Percentiles rank a stretch among this genome's conserved stretches.
These are phyloP conservation scores for Paraurostyla sp. DNA, from an alignment of 73 alveolate species.

Conservation along the genomic window DNA sequence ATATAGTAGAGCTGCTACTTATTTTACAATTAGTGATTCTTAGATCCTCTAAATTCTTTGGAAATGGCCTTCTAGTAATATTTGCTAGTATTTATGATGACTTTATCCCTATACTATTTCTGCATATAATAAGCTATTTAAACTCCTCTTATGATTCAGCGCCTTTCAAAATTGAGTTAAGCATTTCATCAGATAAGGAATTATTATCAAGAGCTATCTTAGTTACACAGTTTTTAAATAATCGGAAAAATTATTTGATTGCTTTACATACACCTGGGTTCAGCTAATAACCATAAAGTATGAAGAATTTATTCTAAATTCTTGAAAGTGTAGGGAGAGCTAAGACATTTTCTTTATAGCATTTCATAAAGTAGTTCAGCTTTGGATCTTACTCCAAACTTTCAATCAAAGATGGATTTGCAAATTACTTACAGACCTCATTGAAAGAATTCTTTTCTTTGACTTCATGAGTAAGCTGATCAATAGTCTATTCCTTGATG, in stretches of 20 bases:
- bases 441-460: not conserved
- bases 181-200: not conserved
- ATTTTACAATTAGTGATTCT: conserved; percentile 39
- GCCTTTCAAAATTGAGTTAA: conserved; percentile 11
- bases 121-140: not conserved
- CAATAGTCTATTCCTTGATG: conserved; percentile 19
- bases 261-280: conserved; percentile 39
- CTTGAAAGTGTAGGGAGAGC: conserved; percentile 46
- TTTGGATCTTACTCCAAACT: conserved; percentile 19
- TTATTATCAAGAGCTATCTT: conserved; percentile 36
- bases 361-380: conserved; percentile 4
- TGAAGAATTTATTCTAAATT: not conserved
- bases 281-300: not conserved
- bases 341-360: conserved; percentile 19
- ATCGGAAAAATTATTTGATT: not conserved
- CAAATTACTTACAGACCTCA: conserved; percentile 4
- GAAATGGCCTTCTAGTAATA: conserved; percentile 1
- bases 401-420: not conserved
- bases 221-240: not conserved
- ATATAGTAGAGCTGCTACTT: not conserved
- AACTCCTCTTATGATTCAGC: not conserved
- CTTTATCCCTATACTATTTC: not conserved
- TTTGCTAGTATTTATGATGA: not conserved
- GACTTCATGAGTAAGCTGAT: conserved; percentile 29
- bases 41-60: conserved; percentile 28